Conservation (phyloP, 1,284 basidiomycete species). For the Fereydounia khargensis region DNA sequence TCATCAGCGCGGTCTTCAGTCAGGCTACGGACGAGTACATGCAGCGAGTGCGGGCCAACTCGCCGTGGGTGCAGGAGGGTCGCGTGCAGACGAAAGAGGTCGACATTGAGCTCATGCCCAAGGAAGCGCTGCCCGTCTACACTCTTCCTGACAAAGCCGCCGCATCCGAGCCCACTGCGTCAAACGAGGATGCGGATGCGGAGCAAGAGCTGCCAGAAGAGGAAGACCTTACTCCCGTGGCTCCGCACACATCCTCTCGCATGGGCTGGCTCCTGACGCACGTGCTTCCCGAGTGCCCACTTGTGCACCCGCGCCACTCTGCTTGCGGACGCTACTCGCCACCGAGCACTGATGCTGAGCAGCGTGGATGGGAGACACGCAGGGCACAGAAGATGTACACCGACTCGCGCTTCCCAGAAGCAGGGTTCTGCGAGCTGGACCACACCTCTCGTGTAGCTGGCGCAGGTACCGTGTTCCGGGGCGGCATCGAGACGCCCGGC, state of each 20-base stretch:
- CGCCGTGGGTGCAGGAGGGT: slow-evolving; percentile 17
- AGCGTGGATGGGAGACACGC: slow-evolving; percentile 1
- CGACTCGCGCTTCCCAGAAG: slow-evolving; percentile 37
- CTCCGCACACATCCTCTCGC: slow-evolving; percentile 8
- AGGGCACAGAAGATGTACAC: slow-evolving; percentile 17
- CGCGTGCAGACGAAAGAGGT: slow-evolving; percentile 16
- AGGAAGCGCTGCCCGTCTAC: slow-evolving; percentile 28
- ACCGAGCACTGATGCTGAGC: slow-evolving; percentile 3
- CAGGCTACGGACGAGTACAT: slow-evolving; percentile 13
- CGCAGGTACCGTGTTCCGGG: slow-evolving; percentile 32
- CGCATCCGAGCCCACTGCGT: background rate
- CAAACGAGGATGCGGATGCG: no score
- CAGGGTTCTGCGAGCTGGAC: slow-evolving; percentile 46
- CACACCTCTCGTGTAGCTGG: slow-evolving; percentile 27
- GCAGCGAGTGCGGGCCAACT: slow-evolving; percentile 3
- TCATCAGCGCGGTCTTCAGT: slow-evolving; percentile 34
- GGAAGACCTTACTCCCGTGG: background rate
- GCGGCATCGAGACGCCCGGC: slow-evolving; percentile 33
- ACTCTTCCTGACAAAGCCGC: slow-evolving; percentile 22
- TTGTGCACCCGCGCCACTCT: slow-evolving; percentile 49
- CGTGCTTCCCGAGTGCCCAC: slow-evolving; percentile 40
- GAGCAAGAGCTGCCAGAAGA: slow-evolving; percentile 1
- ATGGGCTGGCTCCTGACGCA: slow-evolving; percentile 47
- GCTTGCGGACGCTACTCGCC: slow-evolving; percentile 14
- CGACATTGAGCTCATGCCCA: slow-evolving; percentile 34